Conservation (phyloP, 1,139 yeast genomes). For the Hyphopichia wangnamkhiaoensis region DNA sequence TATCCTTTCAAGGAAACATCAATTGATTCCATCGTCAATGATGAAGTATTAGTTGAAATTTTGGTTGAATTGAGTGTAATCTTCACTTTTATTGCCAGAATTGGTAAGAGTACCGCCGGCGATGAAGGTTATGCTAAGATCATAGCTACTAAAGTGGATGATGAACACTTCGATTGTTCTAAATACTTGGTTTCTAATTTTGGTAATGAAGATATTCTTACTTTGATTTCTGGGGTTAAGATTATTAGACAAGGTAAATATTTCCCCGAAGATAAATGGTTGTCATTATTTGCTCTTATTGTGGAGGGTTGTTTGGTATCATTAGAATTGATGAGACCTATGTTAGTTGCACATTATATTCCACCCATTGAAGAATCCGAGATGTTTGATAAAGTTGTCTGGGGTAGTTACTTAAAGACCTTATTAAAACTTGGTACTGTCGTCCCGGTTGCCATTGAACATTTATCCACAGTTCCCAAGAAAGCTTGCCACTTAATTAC, state of each 20-base stretch:
- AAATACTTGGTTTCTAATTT: conserved; percentile 37
- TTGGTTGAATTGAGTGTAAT: conserved; percentile 67
- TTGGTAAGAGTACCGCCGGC: conserved; percentile 51
- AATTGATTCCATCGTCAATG: conserved; percentile 74
- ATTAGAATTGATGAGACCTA: conserved; percentile 58
- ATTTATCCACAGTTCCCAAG: conserved; percentile 69
- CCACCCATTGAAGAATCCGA: conserved; percentile 55
- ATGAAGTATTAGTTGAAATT: conserved; percentile 70
- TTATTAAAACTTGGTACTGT: conserved; percentile 55
- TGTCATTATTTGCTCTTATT: conserved; percentile 63
- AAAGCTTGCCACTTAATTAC: conserved; percentile 69
- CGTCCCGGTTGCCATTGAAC: conserved; percentile 62
- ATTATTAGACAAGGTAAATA: conserved; percentile 58
- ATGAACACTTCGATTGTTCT: conserved; percentile 36
- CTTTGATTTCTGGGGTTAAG: conserved; percentile 56
- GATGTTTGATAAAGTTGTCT: conserved; percentile 52
- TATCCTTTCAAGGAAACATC: conserved; percentile 69
- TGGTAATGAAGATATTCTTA: conserved; percentile 44
- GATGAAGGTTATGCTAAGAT: conserved; percentile 41
- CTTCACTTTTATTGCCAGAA: conserved; percentile 56
- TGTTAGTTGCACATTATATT: conserved; percentile 53
- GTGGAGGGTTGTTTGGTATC: conserved; percentile 61
- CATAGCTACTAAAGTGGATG: conserved; percentile 22
- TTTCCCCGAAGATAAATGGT: conserved; percentile 70
- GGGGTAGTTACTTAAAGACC: conserved; percentile 67